Percentiles rank a stretch among this genome's conserved stretches.
These are phyloP conservation scores for Apophysomyces trapeziformis DNA, from an alignment of 371 early-diverging fungal genomes.

Conservation along the genomic window DNA sequence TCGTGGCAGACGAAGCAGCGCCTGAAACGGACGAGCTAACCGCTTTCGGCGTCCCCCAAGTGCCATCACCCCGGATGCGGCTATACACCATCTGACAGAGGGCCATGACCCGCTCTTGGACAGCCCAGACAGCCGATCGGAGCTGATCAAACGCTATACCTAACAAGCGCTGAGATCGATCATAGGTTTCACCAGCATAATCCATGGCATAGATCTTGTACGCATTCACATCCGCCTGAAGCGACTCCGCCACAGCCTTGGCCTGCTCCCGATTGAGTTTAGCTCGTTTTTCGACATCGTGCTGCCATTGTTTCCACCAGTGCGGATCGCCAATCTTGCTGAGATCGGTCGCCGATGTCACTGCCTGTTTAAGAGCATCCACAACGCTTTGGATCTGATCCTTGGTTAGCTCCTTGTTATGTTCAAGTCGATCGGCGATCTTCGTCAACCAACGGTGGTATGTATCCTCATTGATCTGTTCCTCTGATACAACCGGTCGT, in stretches of 20 bases:
- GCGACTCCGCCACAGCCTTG: slow-evolving; percentile 23
- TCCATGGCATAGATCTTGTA: slow-evolving; percentile 56
- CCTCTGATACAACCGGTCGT: slow-evolving; percentile 8
- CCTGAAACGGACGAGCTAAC: slow-evolving; percentile 13
- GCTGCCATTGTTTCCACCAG: slow-evolving; percentile 40
- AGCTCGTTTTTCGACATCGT: slow-evolving; percentile 34
- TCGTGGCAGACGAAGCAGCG: slow-evolving; percentile 29
- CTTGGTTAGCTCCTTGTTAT: slow-evolving; percentile 36
- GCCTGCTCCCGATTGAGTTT: slow-evolving; percentile 39
- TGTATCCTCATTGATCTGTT: slow-evolving; percentile 27
- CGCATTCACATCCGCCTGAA: slow-evolving; percentile 39
- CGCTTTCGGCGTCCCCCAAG: slow-evolving; percentile 1
- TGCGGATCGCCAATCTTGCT: slow-evolving; percentile 31
- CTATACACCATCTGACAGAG: slow-evolving; percentile 8
- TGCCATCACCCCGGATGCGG: slow-evolving; percentile 13
- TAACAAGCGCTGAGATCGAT: slow-evolving; percentile 26
- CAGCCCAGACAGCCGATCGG: background rate
- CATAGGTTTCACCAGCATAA: slow-evolving; percentile 35
- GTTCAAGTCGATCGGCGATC: slow-evolving; percentile 33
- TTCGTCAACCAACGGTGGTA: slow-evolving; percentile 36
- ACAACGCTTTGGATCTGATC: slow-evolving; percentile 30
- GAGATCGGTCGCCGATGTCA: slow-evolving; percentile 29
- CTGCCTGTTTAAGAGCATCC: slow-evolving; percentile 30
- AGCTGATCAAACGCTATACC: slow-evolving; percentile 3
- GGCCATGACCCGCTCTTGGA: slow-evolving; percentile 15